Conservation (phyloP, 306 rosid species). For the Crotalaria pallida region DNA sequence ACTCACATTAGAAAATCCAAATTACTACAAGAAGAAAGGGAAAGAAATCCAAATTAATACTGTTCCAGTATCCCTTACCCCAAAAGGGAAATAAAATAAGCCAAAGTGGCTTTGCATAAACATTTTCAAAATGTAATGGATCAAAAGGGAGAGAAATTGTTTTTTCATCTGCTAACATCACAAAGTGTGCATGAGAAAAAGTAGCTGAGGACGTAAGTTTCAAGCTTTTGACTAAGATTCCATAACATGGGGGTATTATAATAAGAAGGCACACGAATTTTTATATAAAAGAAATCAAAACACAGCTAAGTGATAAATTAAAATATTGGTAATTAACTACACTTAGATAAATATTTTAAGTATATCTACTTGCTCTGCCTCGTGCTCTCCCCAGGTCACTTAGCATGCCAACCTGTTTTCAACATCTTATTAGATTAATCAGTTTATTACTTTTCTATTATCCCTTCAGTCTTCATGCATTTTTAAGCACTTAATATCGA, state of each 20-base stretch:
- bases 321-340: slow-evolving; percentile 14
- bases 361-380: slow-evolving; percentile 53
- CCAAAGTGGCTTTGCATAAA: slow-evolving; percentile 13
- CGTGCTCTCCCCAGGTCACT: slow-evolving; percentile 60
- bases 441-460: not conserved
- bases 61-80: not conserved
- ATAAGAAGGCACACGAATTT: slow-evolving; percentile 15
- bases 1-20: not conserved
- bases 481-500: slow-evolving; percentile 35
- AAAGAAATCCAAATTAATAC: not conserved
- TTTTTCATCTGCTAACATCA: not conserved
- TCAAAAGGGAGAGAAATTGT: not conserved
- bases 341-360: slow-evolving; percentile 15
- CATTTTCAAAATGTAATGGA: slow-evolving; percentile 8
- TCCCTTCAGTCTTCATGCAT: slow-evolving; percentile 16
- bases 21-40: slow-evolving; percentile 15
- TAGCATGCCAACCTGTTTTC: slow-evolving; percentile 36
- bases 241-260: slow-evolving; percentile 13
- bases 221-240: slow-evolving; percentile 52
- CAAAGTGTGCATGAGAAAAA: slow-evolving; percentile 11
- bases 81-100: slow-evolving; percentile 19
- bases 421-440: slow-evolving; percentile 13
- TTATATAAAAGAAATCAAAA: slow-evolving; percentile 10
- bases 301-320: slow-evolving; percentile 21
- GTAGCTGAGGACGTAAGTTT: slow-evolving; percentile 23